Evolutionary conservation across 176 grass and related monocot species (phyloP).

Genomic region (Rhynchospora pubera): DNA sequence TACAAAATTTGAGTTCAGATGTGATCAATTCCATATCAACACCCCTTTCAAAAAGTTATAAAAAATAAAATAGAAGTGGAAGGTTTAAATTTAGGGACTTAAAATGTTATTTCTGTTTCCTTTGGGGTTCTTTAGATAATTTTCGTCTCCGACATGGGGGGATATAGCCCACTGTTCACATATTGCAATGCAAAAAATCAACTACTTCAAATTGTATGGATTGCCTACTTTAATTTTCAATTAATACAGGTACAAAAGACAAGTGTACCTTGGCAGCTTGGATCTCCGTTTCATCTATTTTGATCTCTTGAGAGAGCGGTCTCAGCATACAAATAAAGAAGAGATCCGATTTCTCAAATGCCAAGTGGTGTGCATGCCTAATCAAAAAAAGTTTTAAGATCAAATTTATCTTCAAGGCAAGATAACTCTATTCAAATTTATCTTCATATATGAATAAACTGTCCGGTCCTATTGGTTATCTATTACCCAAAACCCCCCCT

Average conservation of each 20-base stretch:
- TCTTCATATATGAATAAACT: no score
- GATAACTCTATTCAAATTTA: not conserved
- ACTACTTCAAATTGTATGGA: not conserved
- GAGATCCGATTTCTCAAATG: slow-evolving; percentile 90
- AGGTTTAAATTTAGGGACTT: not conserved
- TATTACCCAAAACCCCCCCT: not conserved
- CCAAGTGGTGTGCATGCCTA: slow-evolving; percentile 82
- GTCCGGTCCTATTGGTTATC: not conserved
- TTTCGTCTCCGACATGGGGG: not conserved
- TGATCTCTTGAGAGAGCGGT: slow-evolving; percentile 63
- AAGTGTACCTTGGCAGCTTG: slow-evolving; percentile 76
- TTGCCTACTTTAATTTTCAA: not conserved
- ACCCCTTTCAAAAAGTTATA: not conserved
- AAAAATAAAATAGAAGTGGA: no score
- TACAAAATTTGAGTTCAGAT: not conserved
- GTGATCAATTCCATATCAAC: not conserved
- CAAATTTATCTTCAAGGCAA: not conserved
- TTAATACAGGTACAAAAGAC: not conserved
- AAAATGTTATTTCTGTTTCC: not conserved
- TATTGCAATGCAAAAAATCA: not conserved
- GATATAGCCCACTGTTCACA: not conserved
- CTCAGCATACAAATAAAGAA: slow-evolving; percentile 99
- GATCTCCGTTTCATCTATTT: slow-evolving; percentile 84
- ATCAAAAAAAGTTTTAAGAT: not conserved
- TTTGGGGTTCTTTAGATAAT: not conserved